Evolutionary conservation across 768 basidiomycete genomes (phyloP), one percentile per base, ranked within the genome.

Genomic region (Piloderma croceum): DNA sequence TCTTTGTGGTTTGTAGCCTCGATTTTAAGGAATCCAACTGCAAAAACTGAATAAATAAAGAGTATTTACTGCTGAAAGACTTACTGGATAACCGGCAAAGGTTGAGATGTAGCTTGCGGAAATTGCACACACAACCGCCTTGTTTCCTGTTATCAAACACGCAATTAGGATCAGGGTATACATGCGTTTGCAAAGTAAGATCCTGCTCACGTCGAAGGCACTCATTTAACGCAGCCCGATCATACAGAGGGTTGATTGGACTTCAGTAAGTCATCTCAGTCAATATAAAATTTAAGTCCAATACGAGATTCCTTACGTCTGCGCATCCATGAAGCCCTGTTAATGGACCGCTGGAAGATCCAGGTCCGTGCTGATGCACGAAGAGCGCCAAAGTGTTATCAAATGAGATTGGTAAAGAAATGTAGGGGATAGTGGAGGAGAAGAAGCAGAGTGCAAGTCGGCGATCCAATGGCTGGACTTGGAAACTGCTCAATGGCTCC

Each of bases 21-120:
- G 90, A 93, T 67, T 98, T 98, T 65, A 98, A 76, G 40, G 87
- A 90, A 62, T 98, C 94, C 68, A 97, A 69, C 81, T 93, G 53
- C 20, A 21, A 37, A 36, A 29, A 22, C n/a, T n/a, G n/a, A n/a
- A n/a, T n/a, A n/a, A n/a, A n/a, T n/a, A n/a, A n/a, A n/a, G n/a
- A n/a, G n/a, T n/a, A n/a, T n/a, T n/a, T n/a, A n/a, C n/a, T n/a
- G n/a, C n/a, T n/a, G n/a, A n/a, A 13, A 17, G 36, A 54, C 64
- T 40, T 39, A 77, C 89, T 42, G 90, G 90, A 62, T 92, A 94
- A 36, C 92, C 92, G 42, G 86, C 85, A 54, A 94, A 78, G 11
- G 93, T 96, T 34, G 91, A 92, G 49, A 92, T 76, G 61, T 92
- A 86, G 52, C 90, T 91, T 36, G 91, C 91, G 31, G 88, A 81